Evolutionary conservation across 2,329 filamentous ascomycete genomes (phyloP).

Genomic region (Colletotrichum lupini): DNA sequence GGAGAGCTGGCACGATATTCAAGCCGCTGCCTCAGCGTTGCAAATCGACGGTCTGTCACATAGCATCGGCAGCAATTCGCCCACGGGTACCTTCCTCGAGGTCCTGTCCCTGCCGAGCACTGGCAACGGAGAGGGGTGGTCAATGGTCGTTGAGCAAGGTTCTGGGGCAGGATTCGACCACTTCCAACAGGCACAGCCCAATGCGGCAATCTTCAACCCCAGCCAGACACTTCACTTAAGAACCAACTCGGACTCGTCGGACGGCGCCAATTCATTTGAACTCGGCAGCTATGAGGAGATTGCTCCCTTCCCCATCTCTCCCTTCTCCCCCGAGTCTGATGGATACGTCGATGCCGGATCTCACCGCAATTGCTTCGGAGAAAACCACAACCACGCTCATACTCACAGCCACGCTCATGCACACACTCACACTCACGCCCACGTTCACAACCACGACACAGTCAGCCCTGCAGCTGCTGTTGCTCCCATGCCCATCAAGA

Average conservation of each 20-base stretch:
- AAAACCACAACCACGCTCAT: constrained; percentile 58
- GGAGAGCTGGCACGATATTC: constrained; percentile 85
- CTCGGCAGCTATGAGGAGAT: constrained; percentile 87
- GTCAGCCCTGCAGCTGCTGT: constrained; percentile 77
- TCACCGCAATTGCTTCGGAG: constrained; percentile 72
- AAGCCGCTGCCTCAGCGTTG: constrained; percentile 61
- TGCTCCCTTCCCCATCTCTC: constrained; percentile 74
- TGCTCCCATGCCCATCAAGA: constrained; percentile 77
- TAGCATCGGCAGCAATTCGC: constrained; percentile 58
- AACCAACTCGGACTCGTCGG: constrained; percentile 87
- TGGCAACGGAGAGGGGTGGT: constrained; percentile 85
- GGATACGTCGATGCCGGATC: constrained; percentile 71
- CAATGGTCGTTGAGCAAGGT: constrained; percentile 63
- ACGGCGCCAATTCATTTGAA: constrained; percentile 73
- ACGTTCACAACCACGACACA: constrained; percentile 57
- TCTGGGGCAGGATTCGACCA: constrained; percentile 63
- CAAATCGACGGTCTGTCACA: constrained; percentile 63
- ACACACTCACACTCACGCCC: constrained; percentile 46
- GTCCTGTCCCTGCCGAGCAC: constrained; percentile 84
- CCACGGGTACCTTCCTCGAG: constrained; percentile 75
- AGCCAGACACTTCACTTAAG: constrained; percentile 89
- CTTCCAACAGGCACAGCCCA: constrained; percentile 69
- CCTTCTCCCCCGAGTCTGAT: constrained; percentile 87
- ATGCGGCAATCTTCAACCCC: constrained; percentile 86
- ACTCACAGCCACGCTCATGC: constrained; percentile 47